These are phyloP conservation scores for Hirsutella rhossiliensis DNA, from an alignment of 2,329 filamentous ascomycete genomes.

Conservation along the genomic window DNA sequence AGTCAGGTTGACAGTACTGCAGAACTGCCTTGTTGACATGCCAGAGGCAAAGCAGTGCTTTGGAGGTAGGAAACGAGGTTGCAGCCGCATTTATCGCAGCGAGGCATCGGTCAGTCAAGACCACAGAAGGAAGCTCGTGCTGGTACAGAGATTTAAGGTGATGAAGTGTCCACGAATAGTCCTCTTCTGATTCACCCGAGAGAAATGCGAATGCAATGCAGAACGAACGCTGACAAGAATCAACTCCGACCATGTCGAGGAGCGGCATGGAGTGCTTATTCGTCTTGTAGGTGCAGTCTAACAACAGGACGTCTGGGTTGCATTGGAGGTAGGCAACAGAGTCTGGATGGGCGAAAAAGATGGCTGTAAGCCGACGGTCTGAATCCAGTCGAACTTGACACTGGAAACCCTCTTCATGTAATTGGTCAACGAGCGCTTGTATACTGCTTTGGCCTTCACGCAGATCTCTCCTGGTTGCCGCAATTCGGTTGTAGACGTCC, in stretches of 20 bases:
- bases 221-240: background rate
- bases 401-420: background rate
- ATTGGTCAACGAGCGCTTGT: too few species aligned
- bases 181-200: background rate
- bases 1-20: too few species aligned
- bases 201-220: background rate
- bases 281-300: background rate
- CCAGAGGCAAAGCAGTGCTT: too few species aligned
- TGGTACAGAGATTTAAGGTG: too few species aligned
- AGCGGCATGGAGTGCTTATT: background rate
- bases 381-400: background rate
- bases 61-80: too few species aligned
- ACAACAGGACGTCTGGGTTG: background rate
- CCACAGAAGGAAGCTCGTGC: too few species aligned
- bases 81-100: too few species aligned
- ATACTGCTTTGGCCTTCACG: too few species aligned
- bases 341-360: background rate
- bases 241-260: too few species aligned
- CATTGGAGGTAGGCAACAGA: too few species aligned
- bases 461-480: background rate
- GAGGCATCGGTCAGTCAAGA: too few species aligned
- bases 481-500: background rate
- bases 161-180: background rate
- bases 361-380: background rate
- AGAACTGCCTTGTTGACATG: too few species aligned